Base-by-base conservation (phyloP, 371 early-diverging fungal species). In the Nematocida sp. region DNA sequence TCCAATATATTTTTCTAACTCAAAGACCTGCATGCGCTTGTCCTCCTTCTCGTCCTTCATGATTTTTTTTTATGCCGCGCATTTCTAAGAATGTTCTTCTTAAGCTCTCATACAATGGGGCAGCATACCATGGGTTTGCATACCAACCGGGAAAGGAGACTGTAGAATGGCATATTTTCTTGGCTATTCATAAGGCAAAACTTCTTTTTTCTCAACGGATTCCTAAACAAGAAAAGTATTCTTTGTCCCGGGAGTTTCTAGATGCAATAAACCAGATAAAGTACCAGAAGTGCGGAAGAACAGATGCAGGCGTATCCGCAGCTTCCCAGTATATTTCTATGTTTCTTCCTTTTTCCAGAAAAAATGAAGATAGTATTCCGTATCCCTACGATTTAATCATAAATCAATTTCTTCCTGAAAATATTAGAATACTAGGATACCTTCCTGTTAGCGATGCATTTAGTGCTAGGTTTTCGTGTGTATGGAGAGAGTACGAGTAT, bases 231-330 rank as follows among this genome's bases (percentile, higher is more conserved):
- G 40, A 71, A 63, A 49, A 57, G 2, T 59, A 30, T 51, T 23
- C 26, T 5, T 35, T 39, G 13, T 30, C 61, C 9, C 33, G 26
- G 30, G 49, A 48, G 7, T 23, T 71, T 11, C 60, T 60, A 5
- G 16, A 26, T 7, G n/a, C 23, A 4, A 35, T 61, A 13, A 20
- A 20, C 16, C 9, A 28, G 18, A 51, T n/a, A 20, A 51, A 63
- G 35, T 71, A 71, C 39, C 40, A 71, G 26, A 71, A 71, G 51
- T 71, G 75, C 42, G 93, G 95, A 30, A 85, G 95, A 26, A 95
- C 96, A 0, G 95, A 95, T 81, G 88, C 89, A 56, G 96, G 96
- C 0, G 95, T 95, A 16, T 90, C 90, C 77, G 90, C 90, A 1
- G 85, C 92, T 51, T 90, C 75, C 1, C 75, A 71, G 79, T 92